Conservation (phyloP, 257 asterid species). For the Jasminum sambac region DNA sequence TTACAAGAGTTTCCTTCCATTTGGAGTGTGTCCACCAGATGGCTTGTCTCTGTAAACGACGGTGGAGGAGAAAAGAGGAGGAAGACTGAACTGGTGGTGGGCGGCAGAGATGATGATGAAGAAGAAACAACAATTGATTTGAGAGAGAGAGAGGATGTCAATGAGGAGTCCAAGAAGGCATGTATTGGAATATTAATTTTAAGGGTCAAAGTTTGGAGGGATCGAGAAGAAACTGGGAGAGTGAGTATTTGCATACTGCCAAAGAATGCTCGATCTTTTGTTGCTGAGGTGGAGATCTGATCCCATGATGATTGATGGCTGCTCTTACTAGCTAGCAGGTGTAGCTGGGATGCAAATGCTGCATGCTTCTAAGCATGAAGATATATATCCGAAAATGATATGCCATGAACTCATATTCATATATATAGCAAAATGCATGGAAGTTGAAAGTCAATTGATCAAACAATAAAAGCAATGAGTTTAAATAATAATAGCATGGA, state of each 20-base stretch:
- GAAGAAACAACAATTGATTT: conserved; percentile 31
- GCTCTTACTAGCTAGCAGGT: conserved; percentile 55
- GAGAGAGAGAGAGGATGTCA: conserved; percentile 26
- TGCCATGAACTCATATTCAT: no score
- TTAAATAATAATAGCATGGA: no score
- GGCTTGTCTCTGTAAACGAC: conserved; percentile 79
- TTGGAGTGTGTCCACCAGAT: conserved; percentile 59
- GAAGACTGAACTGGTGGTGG: conserved; percentile 85
- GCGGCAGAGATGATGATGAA: conserved; percentile 67
- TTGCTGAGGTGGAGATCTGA: conserved; percentile 97
- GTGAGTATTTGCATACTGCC: conserved; percentile 89
- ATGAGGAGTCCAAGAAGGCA: conserved; percentile 72
- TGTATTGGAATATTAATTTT: conserved; percentile 79
- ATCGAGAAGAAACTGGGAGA: conserved; percentile 49
- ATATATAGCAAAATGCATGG: no score
- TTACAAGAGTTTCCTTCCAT: conserved; percentile 50
- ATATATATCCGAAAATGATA: neutral
- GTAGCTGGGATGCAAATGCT: conserved; percentile 53
- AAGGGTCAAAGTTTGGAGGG: conserved; percentile 40
- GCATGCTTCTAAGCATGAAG: conserved; percentile 22
- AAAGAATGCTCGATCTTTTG: conserved; percentile 83
- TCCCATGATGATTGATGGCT: conserved; percentile 90
- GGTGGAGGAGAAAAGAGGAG: conserved; percentile 68
- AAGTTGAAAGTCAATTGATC: no score
- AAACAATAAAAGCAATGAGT: no score